Evolutionary conservation across 192 early-diverging fungal species (phyloP).

Genomic region (Linnemannia hyalina): DNA sequence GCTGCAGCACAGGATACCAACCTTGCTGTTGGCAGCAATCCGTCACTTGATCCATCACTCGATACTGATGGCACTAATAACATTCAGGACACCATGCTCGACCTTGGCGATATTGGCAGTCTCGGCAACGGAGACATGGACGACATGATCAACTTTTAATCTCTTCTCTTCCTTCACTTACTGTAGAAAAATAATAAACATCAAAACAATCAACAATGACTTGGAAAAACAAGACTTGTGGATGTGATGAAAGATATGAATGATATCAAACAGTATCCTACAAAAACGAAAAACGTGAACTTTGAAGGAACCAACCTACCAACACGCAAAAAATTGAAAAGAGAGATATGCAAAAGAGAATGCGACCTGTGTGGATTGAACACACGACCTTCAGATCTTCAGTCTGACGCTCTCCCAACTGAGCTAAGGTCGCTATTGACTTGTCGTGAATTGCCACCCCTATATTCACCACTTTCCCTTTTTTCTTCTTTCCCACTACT

Average conservation of each 20-base stretch:
- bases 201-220: too few species aligned
- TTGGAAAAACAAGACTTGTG: too few species aligned
- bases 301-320: neutral
- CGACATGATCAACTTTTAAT: conserved; percentile 31
- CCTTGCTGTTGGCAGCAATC: neutral
- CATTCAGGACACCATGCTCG: conserved; percentile 40
- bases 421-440: conserved; percentile 56
- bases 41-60: neutral
- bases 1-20: neutral
- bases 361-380: conserved; percentile 60
- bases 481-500: too few species aligned
- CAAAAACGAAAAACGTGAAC: too few species aligned
- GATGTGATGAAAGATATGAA: too few species aligned
- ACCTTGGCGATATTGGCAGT: conserved; percentile 43
- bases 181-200: neutral
- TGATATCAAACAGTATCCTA: too few species aligned
- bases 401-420: conserved; percentile 70
- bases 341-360: neutral
- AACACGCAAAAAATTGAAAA: neutral
- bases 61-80: conserved; percentile 6
- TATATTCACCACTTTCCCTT: too few species aligned
- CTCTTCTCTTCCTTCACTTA: neutral
- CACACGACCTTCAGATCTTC: conserved; percentile 70
- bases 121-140: conserved; percentile 42
- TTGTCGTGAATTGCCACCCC: too few species aligned